Base-by-base conservation (phyloP, 1,284 basidiomycete genomes). In the Rhodotorula sp. region DNA sequence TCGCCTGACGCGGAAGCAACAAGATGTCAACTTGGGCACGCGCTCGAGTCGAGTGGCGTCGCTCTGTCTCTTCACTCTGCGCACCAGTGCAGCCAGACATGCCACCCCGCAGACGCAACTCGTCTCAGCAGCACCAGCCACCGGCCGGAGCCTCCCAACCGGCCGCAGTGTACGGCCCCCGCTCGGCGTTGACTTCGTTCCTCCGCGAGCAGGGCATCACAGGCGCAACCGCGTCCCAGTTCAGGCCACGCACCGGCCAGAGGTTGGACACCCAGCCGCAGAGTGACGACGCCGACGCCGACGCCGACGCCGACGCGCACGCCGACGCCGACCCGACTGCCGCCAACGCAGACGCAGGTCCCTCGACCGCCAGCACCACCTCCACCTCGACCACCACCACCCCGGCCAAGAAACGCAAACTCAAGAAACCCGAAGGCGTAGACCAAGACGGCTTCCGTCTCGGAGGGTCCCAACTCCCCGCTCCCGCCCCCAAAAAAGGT, bases 111-210 rank as follows among this genome's bases (percentile, higher is more conserved):
- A 26, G 62, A 26, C 42, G 62, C 42, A 54, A 24, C 42, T 29
- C 42, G 24, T 26, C 53, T 29, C 53, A 54, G n/a, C 48, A 62
- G 49, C 24, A 37, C 24, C 55, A 53, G 33, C 2, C 22, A 26
- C 51, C 20, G n/a, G n/a, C n/a, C 29, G 33, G 33, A 33, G 33
- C 51, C 15, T 26, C 20, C 29, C 10, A 14, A 4, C 46, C 29
- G 22, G 46, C 29, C 1, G 46, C 46, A 26, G 63, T 69, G 17
- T 57, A 63, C 33, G 95, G 95, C 0, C 94, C 95, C 0, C 88
- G 91, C 0, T 95, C 92, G 58, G 95, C 95, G 0, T 82, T 98
- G 18, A 96, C 95, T 37, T 91, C 93, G 74, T 97, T 94, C 79
- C 84, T 98, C 26, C 87, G 88, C 76, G 89, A 89, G 78, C 85